Evolutionary conservation across 495 filamentous ascomycete genomes (phyloP).

Genomic region (Xylaria cubensis): DNA sequence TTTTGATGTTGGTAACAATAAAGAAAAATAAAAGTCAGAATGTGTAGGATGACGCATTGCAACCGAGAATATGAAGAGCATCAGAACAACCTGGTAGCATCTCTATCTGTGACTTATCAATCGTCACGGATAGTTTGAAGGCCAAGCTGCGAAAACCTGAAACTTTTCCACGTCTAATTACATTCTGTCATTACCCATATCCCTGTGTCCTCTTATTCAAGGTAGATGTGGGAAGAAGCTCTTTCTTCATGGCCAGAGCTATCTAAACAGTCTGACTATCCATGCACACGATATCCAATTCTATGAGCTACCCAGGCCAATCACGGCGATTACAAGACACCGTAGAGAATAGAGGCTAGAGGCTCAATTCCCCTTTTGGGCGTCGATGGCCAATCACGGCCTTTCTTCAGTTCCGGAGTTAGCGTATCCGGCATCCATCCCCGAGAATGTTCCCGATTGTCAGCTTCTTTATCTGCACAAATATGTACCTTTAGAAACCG

Average conservation of each 20-base stretch:
- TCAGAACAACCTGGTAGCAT: neutral
- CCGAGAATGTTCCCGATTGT: neutral
- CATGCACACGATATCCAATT: neutral
- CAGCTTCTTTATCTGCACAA: no score
- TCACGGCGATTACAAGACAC: constrained; percentile 12
- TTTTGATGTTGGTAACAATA: neutral
- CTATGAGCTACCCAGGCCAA: neutral
- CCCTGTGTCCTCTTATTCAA: neutral
- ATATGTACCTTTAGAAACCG: no score
- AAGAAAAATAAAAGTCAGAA: neutral
- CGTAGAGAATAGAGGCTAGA: neutral
- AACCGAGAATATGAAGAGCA: neutral
- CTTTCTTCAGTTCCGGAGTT: neutral
- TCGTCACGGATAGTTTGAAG: neutral
- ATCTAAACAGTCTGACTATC: neutral
- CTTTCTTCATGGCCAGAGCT: neutral
- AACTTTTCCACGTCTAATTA: neutral
- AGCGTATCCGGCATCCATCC: neutral
- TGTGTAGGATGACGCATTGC: neutral
- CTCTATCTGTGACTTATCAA: neutral
- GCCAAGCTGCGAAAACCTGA: neutral
- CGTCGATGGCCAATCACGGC: constrained; percentile 14
- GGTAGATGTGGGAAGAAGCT: neutral
- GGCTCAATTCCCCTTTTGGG: neutral
- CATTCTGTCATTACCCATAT: neutral